Evolutionary conservation across 2,329 filamentous ascomycete species (phyloP), one percentile per base, ranked within the genome.

Genomic region (Colletotrichum cuscutae): DNA sequence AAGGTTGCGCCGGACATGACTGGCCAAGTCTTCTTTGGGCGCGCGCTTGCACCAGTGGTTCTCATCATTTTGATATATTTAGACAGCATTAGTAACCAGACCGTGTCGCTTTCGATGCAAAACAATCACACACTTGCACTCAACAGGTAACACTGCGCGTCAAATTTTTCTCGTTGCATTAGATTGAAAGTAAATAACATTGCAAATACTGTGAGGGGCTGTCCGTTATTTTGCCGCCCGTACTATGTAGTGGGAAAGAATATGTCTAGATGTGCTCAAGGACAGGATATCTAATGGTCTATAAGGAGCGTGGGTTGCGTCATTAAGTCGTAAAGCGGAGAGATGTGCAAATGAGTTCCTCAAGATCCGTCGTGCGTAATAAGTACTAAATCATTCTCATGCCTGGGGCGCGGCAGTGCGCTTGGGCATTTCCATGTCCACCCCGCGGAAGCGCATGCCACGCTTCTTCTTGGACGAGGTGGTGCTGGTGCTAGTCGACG

Each of bases 341-440:
- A 8, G 11, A 60, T 35, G 5, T 35, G 30, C 42, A 28, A 28
- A 30, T 8, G 8, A 15, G 11, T 6, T 5, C n/a, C 19, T n/a
- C n/a, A 13, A 13, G 37, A 2, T 26, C 1, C n/a, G 8, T 60
- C 13, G 3, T 19, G 1, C 1, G 1, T 4, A 8, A 7, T 54
- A 12, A 35, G 0, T 35, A 12, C 9, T 35, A 0, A 6, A 19
- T 49, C 59, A 8, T 35, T 5, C 66, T 69, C 54, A 71, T 8
- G 61, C 49, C 60, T 62, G 49, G 3, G 61, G 71, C 3, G 22
- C 26, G 8, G 62, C 52, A 5, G 71, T 71, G 30, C 58, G 71
- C 42, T 63, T 73, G 30, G 71, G 67, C 30, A 63, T 71, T 19
- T 59, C 32, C 32, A 62, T 58, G 28, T 71, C 56, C 6, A 57